Evolutionary conservation across 176 grass and related monocot species (phyloP), one percentile per base, ranked within the genome.

Genomic region (Neostapfia colusana): DNA sequence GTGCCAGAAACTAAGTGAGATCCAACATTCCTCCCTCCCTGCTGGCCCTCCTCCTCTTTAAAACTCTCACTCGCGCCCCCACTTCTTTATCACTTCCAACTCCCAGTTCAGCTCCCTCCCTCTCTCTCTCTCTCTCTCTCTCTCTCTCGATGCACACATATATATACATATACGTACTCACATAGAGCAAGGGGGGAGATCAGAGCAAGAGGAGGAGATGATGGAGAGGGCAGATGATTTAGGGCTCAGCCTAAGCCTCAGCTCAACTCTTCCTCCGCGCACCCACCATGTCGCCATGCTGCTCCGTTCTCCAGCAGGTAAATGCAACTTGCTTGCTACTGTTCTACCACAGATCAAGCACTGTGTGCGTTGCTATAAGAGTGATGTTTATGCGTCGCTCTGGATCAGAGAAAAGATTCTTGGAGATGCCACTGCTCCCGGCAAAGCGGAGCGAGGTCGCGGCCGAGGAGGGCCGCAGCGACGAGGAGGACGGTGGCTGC

Each of bases 171-270:
- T 40, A 1, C 21, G 44, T 21, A 63, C n/a, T 10, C 65, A 18
- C 23, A 62, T 14, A 78, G 43, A 44, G 50, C 27, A 26, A 44
- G 42, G 59, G 20, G 13, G 43, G n/a, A 54, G 20, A 23, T 56
- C 20, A 63, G 31, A 3, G 7, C 0, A 34, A 24, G 14, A 21
- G 66, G 23, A 77, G 28, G 64, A 67, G 81, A 90, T 89, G 86
- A 91, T 91, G 78, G 88, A 80, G 73, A 89, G 82, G 76, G 26
- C 45, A 12, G 85, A 89, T 62, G 92, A 95, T 58, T 63, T 95
- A 77, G 83, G 89, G 70, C 92, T 95, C 67, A 95, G 89, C 79
- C 85, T 95, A 43, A 91, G 92, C 37, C 85, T 95, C 82, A 88
- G 82, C 81, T 82, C 91, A 35, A 40, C 91, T n/a, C 70, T 83